Evolutionary conservation across 2,329 filamentous ascomycete species (phyloP), one percentile per base, ranked within the genome.

Genomic region (Colletotrichum sp.): DNA sequence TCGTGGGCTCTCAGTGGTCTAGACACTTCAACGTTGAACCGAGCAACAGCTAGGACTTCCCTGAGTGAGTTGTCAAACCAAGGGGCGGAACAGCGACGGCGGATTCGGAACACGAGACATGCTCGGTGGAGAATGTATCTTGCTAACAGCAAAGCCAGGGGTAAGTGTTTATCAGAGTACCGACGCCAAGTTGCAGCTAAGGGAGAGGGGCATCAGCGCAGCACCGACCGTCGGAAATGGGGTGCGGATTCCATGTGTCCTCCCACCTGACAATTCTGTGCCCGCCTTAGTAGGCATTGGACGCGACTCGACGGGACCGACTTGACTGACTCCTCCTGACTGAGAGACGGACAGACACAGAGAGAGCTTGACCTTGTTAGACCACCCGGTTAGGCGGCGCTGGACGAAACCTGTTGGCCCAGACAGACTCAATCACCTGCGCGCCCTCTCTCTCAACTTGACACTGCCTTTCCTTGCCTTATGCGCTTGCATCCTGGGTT

Each of bases 111-210:
- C 27, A 16, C 36, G 27, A n/a, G 25, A 19, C 27, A 66, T 9
- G 27, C 63, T 66, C 27, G 32, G 25, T 28, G 13, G 25, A 8
- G 34, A 65, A 72, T 63, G 72, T 76, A 67, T 4, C 55, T 5
- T 25, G n/a, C 61, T 71, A 76, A 66, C 65, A 28, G 15, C 9
- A 8, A 8, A 15, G 6, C 8, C 15, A 1, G 3, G 74, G 74
- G 19, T 75, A 76, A 76, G 75, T 28, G 19, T 55, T 76, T 44
- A 75, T 4, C 74, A 76, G 74, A 74, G 74, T 73, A 73, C 25
- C 63, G 6, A 0, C 34, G 22, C 28, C 52, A 30, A 60, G 48
- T 61, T 39, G 39, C 44, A 48, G 36, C 32, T 32, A 60, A 71
- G 72, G 60, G 72, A 65, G 68, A 72, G 72, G 72, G 72, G 72